Conservation (phyloP, 495 filamentous ascomycete species). For the Aspergillus funiculosus region DNA sequence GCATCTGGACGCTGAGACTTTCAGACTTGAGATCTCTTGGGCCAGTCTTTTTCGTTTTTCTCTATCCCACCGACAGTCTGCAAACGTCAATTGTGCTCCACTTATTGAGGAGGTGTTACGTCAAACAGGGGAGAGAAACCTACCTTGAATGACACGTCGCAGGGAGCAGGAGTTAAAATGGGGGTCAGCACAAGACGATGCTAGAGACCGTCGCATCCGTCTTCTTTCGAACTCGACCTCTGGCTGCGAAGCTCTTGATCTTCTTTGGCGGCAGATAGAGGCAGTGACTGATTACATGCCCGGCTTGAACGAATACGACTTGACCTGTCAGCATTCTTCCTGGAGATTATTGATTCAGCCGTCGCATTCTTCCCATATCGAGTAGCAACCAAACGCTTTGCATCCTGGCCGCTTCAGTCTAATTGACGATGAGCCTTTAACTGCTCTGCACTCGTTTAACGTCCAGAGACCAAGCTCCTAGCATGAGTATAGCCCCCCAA, state of each 20-base stretch:
- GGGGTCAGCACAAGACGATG: background rate
- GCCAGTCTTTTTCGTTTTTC: background rate
- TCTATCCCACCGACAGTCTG: conserved; percentile 9
- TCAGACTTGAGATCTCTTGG: background rate
- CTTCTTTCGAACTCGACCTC: background rate
- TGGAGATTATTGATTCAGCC: conserved; percentile 16
- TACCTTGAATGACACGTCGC: no score
- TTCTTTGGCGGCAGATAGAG: background rate
- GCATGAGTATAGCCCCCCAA: conserved; percentile 10
- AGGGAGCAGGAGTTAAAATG: conserved; percentile 1
- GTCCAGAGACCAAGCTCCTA: background rate
- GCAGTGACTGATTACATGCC: background rate
- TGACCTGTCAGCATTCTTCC: conserved; percentile 20
- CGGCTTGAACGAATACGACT: conserved; percentile 5
- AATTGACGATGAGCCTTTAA: conserved; percentile 5
- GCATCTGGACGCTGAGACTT: no score
- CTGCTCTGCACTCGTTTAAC: background rate
- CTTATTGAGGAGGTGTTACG: conserved; percentile 10
- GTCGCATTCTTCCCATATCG: conserved; percentile 14
- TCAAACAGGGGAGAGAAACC: conserved; percentile 4
- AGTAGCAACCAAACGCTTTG: conserved; percentile 4
- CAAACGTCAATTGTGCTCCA: conserved; percentile 14
- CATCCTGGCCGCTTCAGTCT: conserved; percentile 6
- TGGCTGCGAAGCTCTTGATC: background rate
- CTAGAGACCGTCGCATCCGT: background rate